These are phyloP conservation scores for Phytopythium ostracodes DNA, from an alignment of 352 stramenopile genomes.

Conservation along the genomic window DNA sequence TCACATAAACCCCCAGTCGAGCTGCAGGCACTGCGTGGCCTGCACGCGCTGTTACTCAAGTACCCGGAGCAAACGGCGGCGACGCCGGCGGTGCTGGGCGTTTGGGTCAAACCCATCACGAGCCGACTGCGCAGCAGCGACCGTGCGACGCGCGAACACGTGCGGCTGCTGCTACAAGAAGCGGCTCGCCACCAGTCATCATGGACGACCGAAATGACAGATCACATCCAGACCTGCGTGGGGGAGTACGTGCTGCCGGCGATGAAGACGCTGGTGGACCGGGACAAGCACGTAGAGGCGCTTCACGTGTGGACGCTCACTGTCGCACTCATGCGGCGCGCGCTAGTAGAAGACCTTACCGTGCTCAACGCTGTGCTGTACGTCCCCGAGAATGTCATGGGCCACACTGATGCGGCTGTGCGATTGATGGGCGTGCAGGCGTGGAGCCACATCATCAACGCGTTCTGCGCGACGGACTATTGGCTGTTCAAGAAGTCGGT, in stretches of 20 bases:
- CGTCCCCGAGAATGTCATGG: conserved; percentile 48
- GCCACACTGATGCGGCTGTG: conserved; percentile 37
- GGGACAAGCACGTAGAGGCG: conserved; percentile 35
- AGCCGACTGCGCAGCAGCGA: conserved; percentile 57
- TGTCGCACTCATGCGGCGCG: conserved; percentile 37
- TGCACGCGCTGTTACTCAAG: conserved; percentile 53
- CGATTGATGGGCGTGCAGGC: conserved; percentile 46
- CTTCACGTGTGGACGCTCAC: conserved; percentile 55
- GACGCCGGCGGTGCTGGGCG: conserved; percentile 21
- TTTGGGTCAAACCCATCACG: conserved; percentile 48
- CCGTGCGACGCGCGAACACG: conserved; percentile 37
- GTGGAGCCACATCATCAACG: conserved; percentile 40
- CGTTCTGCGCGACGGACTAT: conserved; percentile 39
- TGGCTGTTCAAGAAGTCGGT: conserved; percentile 63
- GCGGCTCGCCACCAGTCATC: conserved; percentile 21
- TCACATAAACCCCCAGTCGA: conserved; percentile 23
- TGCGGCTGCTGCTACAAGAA: conserved; percentile 45
- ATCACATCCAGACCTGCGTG: conserved; percentile 31
- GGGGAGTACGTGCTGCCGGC: conserved; percentile 48
- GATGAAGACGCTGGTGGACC: conserved; percentile 51
- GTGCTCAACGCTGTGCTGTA: conserved; percentile 54
- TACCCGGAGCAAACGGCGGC: conserved; percentile 33
- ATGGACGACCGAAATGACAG: conserved; percentile 29
- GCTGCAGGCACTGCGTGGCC: conserved; percentile 55
- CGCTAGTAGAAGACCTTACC: conserved; percentile 32